Evolutionary conservation across 2,329 filamentous ascomycete genomes (phyloP), one percentile per base, ranked within the genome.

Genomic region (Plenodomus tracheiphilus): DNA sequence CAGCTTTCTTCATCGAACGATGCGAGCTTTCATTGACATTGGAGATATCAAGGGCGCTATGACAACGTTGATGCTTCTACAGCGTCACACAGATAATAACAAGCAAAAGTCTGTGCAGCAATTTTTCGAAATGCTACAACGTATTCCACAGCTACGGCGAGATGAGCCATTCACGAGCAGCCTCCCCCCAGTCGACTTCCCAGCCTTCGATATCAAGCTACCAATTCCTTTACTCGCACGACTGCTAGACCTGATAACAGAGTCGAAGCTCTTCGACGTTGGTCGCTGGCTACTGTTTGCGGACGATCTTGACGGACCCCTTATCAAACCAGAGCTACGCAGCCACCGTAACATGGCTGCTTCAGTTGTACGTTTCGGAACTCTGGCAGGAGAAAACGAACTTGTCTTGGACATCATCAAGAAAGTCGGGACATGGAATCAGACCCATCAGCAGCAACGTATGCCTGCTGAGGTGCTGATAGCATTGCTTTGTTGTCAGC

Each of bases 361-460:
- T 11, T 76, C 81, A 1, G 69, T 85, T 21, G 72, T 84, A 28
- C 76, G 79, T 16, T 84, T 82, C 56, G 82, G 81, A 6, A 71
- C 76, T 10, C 75, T 77, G 16, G 77, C 78, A 10, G 69, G 75
- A 34, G 77, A 84, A 51, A 65, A 71, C 15, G 58, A 67, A 1
- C 54, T 72, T 7, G 65, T 72, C 6, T 25, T 72, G 30, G 58
- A 68, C 16, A 59, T 71, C 19, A 56, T 72, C 34, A 61, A 66
- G 34, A 52, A 44, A 30, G 52, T 55, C 8, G 58, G 57, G 4
- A 47, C 41, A 7, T 58, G 58, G 53, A 55, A 58, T 34, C 49
- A 47, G 5, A 56, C 57, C 19, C 32, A 59, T 19, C 41, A 63
- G 28, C 51, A 58, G 41, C 57, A 65, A 37, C 65, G 64, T 4